Evolutionary conservation across 306 rosid species (phyloP), one percentile per base, ranked within the genome.

Genomic region (Abrus precatorius): DNA sequence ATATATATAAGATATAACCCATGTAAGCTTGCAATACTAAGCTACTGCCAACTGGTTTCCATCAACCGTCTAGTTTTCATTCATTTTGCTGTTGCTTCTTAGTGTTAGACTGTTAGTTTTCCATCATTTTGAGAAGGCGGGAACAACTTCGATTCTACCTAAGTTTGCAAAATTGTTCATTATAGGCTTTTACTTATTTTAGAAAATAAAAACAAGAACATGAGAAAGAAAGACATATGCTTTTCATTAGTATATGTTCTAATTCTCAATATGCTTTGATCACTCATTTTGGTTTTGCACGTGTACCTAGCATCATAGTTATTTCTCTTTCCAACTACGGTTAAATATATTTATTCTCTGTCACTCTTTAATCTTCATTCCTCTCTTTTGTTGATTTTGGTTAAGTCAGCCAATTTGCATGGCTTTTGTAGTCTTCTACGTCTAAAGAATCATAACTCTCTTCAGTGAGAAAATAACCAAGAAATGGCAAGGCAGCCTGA

Each of bases 401-500:
- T 60, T 40, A 49, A 69, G 79, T 34, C 66, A 45, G 54, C 78
- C 9, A 40, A 29, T 69, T 69, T 29, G 32, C 7, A 10, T 62
- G 48, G 49, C 13, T 62, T 40, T 66, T 44, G 55, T 7, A 71
- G 12, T 38, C 12, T 60, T 70, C 44, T 30, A 74, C 12, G 52
- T 47, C 20, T 56, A 45, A 10, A 67, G 72, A 69, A 29, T 56
- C 13, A 40, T 59, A 79, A 1, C 32, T 53, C 73, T 33, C 13
- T 2, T 13, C 80, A 47, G 48, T 69, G 83, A 27, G 60, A 79
- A 47, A 78, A 69, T 73, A 53, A 30, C 9, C 40, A 36, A 56
- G 86, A 75, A 73, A 81, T 66, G 57, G 57, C 12, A 4, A 73
- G 77, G 47, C 29, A 53, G 36, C 73, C 83, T 57, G 84, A 83